phyloP scores from a whole-genome alignment of 805 yeast species.

The Suhomyces sp. region DNA sequence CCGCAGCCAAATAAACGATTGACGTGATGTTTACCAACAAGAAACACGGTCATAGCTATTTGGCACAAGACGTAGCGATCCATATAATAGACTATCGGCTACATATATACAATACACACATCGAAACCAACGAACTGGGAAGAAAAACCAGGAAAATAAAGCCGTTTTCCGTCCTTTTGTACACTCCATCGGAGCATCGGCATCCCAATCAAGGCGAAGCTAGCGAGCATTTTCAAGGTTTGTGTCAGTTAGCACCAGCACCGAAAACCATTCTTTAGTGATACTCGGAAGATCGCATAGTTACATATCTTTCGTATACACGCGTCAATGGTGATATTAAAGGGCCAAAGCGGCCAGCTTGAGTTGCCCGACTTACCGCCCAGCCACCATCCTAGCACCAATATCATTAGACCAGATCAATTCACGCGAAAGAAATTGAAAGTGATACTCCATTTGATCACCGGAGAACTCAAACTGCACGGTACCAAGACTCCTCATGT shows the following conservation, averaged over 20 bases:
- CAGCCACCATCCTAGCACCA: neutral
- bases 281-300: neutral
- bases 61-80: neutral
- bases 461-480: conserved; percentile 65
- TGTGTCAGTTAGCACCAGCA: neutral
- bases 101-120: neutral
- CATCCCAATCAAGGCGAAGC: neutral
- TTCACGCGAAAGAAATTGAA: conserved; percentile 66
- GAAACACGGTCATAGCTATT: neutral
- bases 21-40: neutral
- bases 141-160: neutral
- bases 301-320: neutral
- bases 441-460: conserved; percentile 64
- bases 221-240: neutral
- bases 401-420: conserved; percentile 24
- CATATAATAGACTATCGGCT: neutral
- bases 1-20: neutral
- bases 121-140: neutral
- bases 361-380: conserved; percentile 26
- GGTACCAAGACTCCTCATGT: conserved; percentile 73
- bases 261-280: neutral
- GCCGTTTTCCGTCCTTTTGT: neutral
- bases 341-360: conserved; percentile 13
- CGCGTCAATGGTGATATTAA: conserved; percentile 10
- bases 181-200: neutral